Conservation (phyloP, 2,329 filamentous ascomycete genomes). For the Clonostachys solani region DNA sequence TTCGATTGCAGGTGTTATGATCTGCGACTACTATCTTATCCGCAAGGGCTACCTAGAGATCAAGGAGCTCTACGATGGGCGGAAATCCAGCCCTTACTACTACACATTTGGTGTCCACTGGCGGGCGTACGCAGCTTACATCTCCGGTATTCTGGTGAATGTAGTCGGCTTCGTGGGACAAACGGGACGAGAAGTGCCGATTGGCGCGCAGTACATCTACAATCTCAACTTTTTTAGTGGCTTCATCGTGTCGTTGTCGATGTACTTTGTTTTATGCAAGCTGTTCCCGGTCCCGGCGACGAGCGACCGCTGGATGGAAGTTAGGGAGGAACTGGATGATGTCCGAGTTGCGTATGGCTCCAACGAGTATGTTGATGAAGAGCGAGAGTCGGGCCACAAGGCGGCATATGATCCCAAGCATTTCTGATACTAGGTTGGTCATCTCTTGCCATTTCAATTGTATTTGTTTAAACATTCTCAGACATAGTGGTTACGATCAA, state of each 20-base stretch:
- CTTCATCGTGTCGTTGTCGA: constrained; percentile 61
- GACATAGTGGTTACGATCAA: too few relatives aligned
- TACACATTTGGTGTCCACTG: constrained; percentile 72
- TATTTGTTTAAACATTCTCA: too few relatives aligned
- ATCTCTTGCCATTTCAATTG: too few relatives aligned
- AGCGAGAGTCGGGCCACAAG: constrained; percentile 3
- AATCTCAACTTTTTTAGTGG: constrained; percentile 88
- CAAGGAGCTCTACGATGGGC: constrained; percentile 73
- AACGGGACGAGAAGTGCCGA: constrained; percentile 66
- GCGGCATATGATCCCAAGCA: constrained; percentile 1
- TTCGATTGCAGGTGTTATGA: constrained; percentile 87
- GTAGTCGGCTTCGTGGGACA: constrained; percentile 88
- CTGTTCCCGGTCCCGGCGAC: constrained; percentile 70
- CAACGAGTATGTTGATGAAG: constrained; percentile 1
- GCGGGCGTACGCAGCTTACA: constrained; percentile 79
- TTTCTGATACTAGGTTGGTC: neutral
- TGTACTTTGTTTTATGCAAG: constrained; percentile 69
- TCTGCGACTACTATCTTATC: constrained; percentile 83
- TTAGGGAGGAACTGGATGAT: constrained; percentile 60
- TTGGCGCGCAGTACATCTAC: constrained; percentile 81
- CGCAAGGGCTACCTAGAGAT: constrained; percentile 78
- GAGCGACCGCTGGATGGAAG: constrained; percentile 74
- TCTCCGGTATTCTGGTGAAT: constrained; percentile 81
- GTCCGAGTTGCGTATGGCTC: constrained; percentile 40
- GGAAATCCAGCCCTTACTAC: constrained; percentile 65